Conservation (phyloP, 345 rosid species). For the Lenwebbia sp. region DNA sequence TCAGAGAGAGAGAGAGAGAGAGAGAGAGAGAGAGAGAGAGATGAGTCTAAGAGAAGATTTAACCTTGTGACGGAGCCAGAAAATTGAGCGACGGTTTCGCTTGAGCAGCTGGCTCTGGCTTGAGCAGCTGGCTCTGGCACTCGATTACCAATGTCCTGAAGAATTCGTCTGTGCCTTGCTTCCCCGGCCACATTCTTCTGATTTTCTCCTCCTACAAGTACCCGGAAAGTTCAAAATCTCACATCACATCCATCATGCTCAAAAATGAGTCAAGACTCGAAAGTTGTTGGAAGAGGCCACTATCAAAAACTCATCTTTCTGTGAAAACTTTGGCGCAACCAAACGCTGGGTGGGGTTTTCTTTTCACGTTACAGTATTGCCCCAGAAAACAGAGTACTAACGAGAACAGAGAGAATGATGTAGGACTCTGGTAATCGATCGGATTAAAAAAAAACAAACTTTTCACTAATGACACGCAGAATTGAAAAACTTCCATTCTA, state of each 20-base stretch:
- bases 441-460: background rate
- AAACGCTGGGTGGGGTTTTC: background rate
- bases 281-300: background rate
- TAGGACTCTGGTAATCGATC: background rate
- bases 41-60: too few species aligned
- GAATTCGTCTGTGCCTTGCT: conserved; percentile 51
- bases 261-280: background rate
- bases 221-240: background rate
- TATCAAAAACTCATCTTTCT: background rate
- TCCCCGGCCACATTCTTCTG: conserved; percentile 45
- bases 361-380: background rate
- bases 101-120: too few species aligned
- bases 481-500: background rate
- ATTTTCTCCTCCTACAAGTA: conserved; percentile 27
- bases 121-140: conserved; percentile 25
- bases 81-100: too few species aligned
- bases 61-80: conserved; percentile 3
- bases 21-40: too few species aligned
- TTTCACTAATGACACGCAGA: background rate
- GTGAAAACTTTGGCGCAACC: background rate
- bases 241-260: background rate
- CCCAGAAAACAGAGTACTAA: background rate
- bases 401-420: background rate
- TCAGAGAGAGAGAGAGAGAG: background rate
- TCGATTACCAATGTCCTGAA: conserved; percentile 71